Conservation (phyloP, 805 yeast genomes). For the Naumovozyma castellii region DNA sequence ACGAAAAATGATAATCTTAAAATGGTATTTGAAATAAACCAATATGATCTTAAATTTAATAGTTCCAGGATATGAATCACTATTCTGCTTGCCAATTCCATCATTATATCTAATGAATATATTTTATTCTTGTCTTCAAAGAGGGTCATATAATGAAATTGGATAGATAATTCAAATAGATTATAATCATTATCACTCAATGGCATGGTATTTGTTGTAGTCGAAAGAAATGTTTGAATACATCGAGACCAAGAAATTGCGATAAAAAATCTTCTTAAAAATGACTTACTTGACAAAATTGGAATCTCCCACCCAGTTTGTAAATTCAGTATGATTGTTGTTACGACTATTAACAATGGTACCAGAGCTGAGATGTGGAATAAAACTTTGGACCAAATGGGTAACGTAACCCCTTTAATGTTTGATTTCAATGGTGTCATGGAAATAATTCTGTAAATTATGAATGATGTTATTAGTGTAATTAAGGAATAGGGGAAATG, state of each 20-base stretch:
- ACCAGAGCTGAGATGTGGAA: conserved; percentile 24
- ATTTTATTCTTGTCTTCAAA: neutral
- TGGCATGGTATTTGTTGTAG: conserved; percentile 33
- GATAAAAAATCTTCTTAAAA: conserved; percentile 8
- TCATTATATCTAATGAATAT: conserved; percentile 32
- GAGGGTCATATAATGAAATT: conserved; percentile 13
- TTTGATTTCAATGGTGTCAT: conserved; percentile 46
- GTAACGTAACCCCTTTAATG: conserved; percentile 10
- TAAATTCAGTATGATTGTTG: too few species aligned
- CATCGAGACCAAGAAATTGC: conserved; percentile 35
- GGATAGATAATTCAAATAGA: conserved; percentile 23
- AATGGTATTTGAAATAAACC: conserved; percentile 53
- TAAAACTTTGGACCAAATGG: conserved; percentile 26
- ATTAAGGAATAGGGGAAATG: neutral
- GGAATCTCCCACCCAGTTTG: neutral
- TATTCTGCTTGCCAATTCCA: conserved; percentile 50
- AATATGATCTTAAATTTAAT: conserved; percentile 40
- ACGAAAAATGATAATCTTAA: conserved; percentile 33
- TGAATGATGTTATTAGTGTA: neutral
- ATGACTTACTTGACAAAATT: neutral
- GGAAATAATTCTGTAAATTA: conserved; percentile 36
- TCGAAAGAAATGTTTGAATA: conserved; percentile 43
- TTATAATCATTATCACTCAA: conserved; percentile 15
- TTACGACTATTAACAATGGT: conserved; percentile 33
- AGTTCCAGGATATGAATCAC: conserved; percentile 56